Conservation (phyloP, 257 asterid species). For the Fraxinus excelsior region DNA sequence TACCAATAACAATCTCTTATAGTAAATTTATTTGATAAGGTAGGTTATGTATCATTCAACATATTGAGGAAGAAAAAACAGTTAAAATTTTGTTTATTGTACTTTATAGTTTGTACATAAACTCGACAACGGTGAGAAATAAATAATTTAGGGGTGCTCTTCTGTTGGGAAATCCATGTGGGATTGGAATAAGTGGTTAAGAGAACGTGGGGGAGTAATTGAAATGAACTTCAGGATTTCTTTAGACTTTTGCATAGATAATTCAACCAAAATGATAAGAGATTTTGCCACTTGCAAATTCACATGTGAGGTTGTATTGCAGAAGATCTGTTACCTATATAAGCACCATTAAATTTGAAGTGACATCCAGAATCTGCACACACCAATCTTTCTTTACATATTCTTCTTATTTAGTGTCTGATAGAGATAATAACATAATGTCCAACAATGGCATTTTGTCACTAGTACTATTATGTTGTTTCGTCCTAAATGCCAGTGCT, state of each 20-base stretch:
- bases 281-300: slow-evolving; percentile 26
- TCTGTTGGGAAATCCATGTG: slow-evolving; percentile 51
- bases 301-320: slow-evolving; percentile 46
- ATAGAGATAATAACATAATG: slow-evolving; percentile 22
- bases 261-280: slow-evolving; percentile 14
- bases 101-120: not conserved
- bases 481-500: slow-evolving; percentile 30
- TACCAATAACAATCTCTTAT: not conserved
- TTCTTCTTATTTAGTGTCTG: not conserved
- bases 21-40: not conserved
- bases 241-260: slow-evolving; percentile 17
- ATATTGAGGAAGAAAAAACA: not conserved
- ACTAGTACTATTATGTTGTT: slow-evolving; percentile 27
- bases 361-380: not conserved
- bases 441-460: slow-evolving; percentile 21
- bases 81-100: not conserved
- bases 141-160: slow-evolving; percentile 21
- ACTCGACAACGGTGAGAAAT: not conserved
- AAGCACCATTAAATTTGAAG: slow-evolving; percentile 27
- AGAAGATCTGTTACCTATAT: slow-evolving; percentile 32
- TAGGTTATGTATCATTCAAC: not conserved
- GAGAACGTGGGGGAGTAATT: slow-evolving; percentile 64
- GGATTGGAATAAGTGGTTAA: slow-evolving; percentile 27
- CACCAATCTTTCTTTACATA: not conserved
- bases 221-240: slow-evolving; percentile 28